Evolutionary conservation across 2,329 filamentous ascomycete species (phyloP).

Genomic region (Chrysoporthe austroafricana): DNA sequence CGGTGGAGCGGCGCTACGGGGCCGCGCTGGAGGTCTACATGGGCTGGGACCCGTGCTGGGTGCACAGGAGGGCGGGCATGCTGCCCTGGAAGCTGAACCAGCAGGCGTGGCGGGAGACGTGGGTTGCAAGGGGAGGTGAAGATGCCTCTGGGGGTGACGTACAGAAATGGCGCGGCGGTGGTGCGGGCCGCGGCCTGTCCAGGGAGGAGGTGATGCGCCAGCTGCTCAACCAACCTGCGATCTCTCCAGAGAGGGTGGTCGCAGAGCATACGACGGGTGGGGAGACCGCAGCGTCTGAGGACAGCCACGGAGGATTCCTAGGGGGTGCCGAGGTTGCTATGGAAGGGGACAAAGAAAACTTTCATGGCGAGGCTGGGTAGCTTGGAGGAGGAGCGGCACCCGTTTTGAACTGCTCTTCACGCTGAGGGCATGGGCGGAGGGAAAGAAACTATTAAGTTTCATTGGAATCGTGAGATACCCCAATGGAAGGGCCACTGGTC

Average conservation of each 20-base stretch:
- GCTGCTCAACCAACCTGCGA: not conserved
- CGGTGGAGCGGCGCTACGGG: not conserved
- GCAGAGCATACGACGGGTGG: not conserved
- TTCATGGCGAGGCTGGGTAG: not conserved
- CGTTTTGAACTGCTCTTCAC: no score
- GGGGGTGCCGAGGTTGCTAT: no score
- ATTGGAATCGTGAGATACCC: not conserved
- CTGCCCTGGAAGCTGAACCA: slow-evolving; percentile 4
- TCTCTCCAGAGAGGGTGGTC: not conserved
- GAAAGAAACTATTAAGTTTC: not conserved
- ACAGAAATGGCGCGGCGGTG: not conserved
- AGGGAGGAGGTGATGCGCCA: not conserved
- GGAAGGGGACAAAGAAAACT: not conserved
- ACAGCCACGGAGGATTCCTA: no score
- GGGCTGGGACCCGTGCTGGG: slow-evolving; percentile 17
- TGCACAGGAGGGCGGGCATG: not conserved
- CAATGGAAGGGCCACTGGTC: not conserved
- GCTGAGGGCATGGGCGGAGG: not conserved
- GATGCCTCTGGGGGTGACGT: no score
- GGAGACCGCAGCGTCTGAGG: not conserved
- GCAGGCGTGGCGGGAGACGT: not conserved
- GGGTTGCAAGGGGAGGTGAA: not conserved
- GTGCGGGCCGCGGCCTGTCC: not conserved
- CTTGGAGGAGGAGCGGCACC: no score
- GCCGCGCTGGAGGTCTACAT: not conserved